phyloP scores from a whole-genome alignment of 768 basidiomycete species.

The Leccinum pellstonianum region DNA sequence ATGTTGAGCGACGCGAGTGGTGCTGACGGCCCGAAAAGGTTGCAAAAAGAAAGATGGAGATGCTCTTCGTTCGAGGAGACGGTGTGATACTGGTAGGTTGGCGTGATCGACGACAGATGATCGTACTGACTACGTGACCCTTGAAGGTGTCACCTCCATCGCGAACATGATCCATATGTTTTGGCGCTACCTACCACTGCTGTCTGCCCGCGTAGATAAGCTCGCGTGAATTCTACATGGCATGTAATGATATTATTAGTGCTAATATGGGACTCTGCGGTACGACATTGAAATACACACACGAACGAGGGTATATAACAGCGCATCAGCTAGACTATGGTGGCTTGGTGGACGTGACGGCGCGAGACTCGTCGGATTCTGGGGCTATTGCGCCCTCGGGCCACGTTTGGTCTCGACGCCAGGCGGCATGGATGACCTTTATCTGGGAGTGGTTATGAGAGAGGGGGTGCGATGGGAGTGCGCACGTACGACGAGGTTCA shows the following conservation, averaged over 20 bases:
- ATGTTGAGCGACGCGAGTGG: not conserved
- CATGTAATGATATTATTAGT: constrained; percentile 12
- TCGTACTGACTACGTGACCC: constrained; percentile 17
- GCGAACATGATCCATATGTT: constrained; percentile 47
- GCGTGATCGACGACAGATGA: not conserved
- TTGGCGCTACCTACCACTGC: constrained; percentile 1
- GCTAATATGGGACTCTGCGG: not conserved
- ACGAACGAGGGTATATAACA: constrained; percentile 1
- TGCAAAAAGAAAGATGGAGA: constrained; percentile 92
- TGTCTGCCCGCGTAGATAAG: constrained; percentile 33
- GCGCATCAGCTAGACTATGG: not conserved
- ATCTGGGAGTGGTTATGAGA: constrained; percentile 44
- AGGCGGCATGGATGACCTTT: constrained; percentile 69
- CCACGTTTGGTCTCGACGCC: constrained; percentile 79
- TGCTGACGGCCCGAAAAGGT: constrained; percentile 47
- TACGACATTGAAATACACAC: constrained; percentile 4
- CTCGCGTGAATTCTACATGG: constrained; percentile 5
- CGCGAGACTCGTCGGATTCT: constrained; percentile 53
- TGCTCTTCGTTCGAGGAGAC: constrained; percentile 97
- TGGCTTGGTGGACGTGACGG: constrained; percentile 2
- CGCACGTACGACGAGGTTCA: constrained; percentile 58
- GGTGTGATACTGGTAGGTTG: constrained; percentile 87
- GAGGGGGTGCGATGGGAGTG: not conserved
- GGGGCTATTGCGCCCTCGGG: constrained; percentile 60
- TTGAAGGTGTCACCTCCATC: constrained; percentile 77